A percentile compares a stretch with the other conserved stretches of the same genome.
phyloP scores from a whole-genome alignment of 2,329 filamentous ascomycete species.

The Penicillium sp. region DNA sequence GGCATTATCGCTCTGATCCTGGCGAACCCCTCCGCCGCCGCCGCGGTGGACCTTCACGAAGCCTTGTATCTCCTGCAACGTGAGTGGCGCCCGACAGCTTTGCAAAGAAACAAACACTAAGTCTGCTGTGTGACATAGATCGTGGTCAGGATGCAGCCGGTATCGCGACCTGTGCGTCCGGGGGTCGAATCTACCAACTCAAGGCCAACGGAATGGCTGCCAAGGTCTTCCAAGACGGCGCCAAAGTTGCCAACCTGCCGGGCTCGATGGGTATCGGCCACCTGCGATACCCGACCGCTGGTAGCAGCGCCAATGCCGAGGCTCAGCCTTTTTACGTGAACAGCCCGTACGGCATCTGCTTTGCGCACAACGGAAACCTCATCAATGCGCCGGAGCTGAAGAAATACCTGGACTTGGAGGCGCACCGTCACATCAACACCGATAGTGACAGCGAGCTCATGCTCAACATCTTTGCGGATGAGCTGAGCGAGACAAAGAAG shows the following conservation, averaged over 20 bases:
- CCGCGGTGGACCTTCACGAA: conserved; percentile 67
- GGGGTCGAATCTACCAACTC: conserved; percentile 80
- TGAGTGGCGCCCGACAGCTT: conserved; percentile 25
- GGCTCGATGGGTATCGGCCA: conserved; percentile 87
- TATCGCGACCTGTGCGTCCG: conserved; percentile 71
- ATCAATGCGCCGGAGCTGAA: conserved; percentile 73
- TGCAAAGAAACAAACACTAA: conserved; percentile 5
- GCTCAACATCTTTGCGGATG: conserved; percentile 83
- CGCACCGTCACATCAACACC: conserved; percentile 84
- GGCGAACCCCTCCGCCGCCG: conserved; percentile 52
- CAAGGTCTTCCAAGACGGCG: conserved; percentile 79
- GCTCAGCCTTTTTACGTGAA: conserved; percentile 94
- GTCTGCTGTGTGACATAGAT: conserved; percentile 42
- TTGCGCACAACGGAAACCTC: conserved; percentile 85
- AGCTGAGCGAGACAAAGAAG: conserved; percentile 77
- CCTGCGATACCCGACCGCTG: conserved; percentile 84
- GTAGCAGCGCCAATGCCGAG: conserved; percentile 78
- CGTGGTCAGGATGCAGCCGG: conserved; percentile 86
- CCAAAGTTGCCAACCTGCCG: conserved; percentile 69
- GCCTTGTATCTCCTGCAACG: conserved; percentile 68
- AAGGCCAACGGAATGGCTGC: conserved; percentile 88
- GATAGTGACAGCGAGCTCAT: conserved; percentile 85
- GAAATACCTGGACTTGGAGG: conserved; percentile 70
- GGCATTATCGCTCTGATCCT: conserved; percentile 62
- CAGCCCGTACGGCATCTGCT: conserved; percentile 75